Base-by-base conservation (phyloP, 23 red algal genomes). In the Gracilaria gracilis region DNA sequence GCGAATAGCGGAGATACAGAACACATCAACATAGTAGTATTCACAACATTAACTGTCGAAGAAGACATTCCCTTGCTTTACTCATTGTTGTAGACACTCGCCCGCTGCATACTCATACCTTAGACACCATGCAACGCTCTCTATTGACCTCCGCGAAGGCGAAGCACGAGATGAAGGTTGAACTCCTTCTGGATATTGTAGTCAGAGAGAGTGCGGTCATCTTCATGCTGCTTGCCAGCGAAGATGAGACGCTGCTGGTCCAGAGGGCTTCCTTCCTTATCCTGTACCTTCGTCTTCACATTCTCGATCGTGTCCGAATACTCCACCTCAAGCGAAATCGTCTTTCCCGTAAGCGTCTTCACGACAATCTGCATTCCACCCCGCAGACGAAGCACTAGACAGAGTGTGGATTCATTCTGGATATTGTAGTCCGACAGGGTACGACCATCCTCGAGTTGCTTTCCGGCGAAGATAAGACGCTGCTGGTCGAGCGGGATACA, bases 221-320 rank as follows among this genome's bases (percentile, higher is more conserved):
- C 96, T 85, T 98, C 96, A 51, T 95, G 85, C 82, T 98, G 96
- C 90, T 98, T 98, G 23, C 93, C 96, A 27, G 96, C 96, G 80
- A 98, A 98, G 77, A 98, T 98, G 32, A 98, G 82, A 35, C 96
- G 92, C 93, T 98, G 96, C 90, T 98, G 96, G 80, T 98, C 96
- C 39, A 93, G 96, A n/a, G 96, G 96, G 66, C 95, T 98, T 31
- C 96, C 96, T 89, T 95, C 96, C 96, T 98, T 98, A 89, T 97
- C 89, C 91, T 97, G 91, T 46, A 97, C 93, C 95, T 97, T 97
- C 47, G 67, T 77, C 95, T 97, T 94, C 0, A 97, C 95, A 73
- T 97, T 97, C 85, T 97, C 95, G 69, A 97, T 97, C 21, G 90
- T 97, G 78, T 97, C 95, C 51, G 95, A 97, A 35, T 91, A 91